These are phyloP conservation scores for Physcomitrellopsis africana DNA, from an alignment of 225 moss, liverwort and hornwort species.

Conservation along the genomic window DNA sequence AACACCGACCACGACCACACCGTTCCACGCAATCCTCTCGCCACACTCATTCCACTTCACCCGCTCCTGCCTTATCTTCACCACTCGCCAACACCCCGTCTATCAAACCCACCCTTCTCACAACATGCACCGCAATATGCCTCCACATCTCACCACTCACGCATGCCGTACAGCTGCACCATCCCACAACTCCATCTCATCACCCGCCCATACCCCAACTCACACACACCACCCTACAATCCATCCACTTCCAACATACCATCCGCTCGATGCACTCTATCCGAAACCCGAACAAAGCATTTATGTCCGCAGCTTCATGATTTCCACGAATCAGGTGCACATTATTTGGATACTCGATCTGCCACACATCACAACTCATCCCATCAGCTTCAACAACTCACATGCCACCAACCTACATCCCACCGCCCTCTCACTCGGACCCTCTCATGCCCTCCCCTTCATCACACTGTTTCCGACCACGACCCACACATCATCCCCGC, in stretches of 20 bases:
- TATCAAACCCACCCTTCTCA: neutral
- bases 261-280: slow-evolving; percentile 86
- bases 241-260: slow-evolving; percentile 42
- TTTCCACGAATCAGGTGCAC: slow-evolving; percentile 85
- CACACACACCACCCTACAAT: neutral
- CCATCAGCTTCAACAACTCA: neutral
- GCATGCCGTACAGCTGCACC: neutral
- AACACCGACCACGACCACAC: neutral
- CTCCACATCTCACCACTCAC: neutral
- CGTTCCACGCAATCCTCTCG: neutral
- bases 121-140: neutral
- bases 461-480: no score
- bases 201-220: neutral
- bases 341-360: slow-evolving; percentile 85
- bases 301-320: slow-evolving; percentile 89
- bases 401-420: neutral
- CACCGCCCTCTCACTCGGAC: no score
- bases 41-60: neutral
- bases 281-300: slow-evolving; percentile 88
- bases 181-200: neutral
- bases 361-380: slow-evolving; percentile 12
- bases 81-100: neutral
- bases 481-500: no score
- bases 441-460: no score
- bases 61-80: no score